Percentiles rank a stretch among this genome's conserved stretches.
Evolutionary conservation across 202 grass and related monocot genomes (phyloP).

Genomic region (Carex arenaria): DNA sequence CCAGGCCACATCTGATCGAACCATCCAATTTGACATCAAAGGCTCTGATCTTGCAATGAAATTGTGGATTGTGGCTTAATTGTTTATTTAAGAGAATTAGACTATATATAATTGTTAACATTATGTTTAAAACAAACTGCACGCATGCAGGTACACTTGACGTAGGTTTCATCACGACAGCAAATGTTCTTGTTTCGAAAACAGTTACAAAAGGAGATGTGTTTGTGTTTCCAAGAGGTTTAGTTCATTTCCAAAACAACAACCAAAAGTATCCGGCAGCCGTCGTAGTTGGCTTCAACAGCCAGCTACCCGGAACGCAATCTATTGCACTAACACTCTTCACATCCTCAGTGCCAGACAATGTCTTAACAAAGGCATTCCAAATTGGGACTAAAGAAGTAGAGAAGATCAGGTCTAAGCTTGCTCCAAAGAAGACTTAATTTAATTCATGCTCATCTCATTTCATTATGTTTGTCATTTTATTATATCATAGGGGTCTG

Average conservation of each 20-base stretch:
- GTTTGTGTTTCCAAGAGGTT: constrained; percentile 58
- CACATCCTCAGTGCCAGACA: constrained; percentile 36
- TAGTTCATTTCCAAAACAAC: constrained; percentile 64
- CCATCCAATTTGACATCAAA: neutral
- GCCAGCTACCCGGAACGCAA: constrained; percentile 65
- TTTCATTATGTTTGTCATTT: neutral
- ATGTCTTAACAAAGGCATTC: constrained; percentile 44
- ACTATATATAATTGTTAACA: too few species aligned
- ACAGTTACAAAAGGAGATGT: constrained; percentile 42
- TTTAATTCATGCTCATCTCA: constrained; percentile 11
- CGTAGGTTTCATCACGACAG: constrained; percentile 55
- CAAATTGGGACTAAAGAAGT: constrained; percentile 50
- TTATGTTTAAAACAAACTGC: neutral
- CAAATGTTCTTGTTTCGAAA: constrained; percentile 40
- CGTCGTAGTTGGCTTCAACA: constrained; percentile 52
- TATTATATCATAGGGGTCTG: neutral
- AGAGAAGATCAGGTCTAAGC: constrained; percentile 51
- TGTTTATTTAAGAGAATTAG: too few species aligned
- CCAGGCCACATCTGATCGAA: too few species aligned
- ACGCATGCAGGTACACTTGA: constrained; percentile 42
- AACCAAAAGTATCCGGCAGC: constrained; percentile 33
- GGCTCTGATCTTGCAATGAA: neutral
- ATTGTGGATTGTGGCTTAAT: too few species aligned
- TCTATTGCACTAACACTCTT: constrained; percentile 48
- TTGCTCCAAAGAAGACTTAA: constrained; percentile 54